Percentiles rank a stretch among this genome's conserved stretches.
phyloP scores from a whole-genome alignment of 2,329 filamentous ascomycete species.

The Pyrenochaeta sp. region DNA sequence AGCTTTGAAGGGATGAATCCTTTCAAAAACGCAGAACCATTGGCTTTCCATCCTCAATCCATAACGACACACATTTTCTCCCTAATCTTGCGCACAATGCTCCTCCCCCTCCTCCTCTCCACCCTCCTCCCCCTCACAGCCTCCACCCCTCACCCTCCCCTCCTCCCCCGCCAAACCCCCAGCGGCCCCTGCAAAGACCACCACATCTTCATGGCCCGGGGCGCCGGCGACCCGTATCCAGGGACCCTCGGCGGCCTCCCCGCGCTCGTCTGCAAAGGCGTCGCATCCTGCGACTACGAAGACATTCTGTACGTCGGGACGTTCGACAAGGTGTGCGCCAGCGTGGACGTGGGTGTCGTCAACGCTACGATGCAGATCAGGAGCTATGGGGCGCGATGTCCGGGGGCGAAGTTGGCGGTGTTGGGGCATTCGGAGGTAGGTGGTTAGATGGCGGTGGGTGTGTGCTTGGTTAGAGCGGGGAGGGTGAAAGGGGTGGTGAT shows the following conservation, averaged over 20 bases:
- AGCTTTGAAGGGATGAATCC: too few species aligned
- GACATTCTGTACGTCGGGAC: background rate
- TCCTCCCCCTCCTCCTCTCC: too few species aligned
- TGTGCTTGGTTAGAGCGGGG: too few species aligned
- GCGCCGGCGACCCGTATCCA: background rate
- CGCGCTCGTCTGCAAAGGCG: background rate
- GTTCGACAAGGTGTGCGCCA: background rate
- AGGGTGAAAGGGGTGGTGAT: too few species aligned
- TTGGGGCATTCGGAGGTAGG: background rate
- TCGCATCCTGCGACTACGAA: background rate
- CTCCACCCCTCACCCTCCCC: background rate
- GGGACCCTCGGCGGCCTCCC: background rate
- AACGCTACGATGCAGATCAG: background rate
- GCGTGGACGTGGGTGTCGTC: background rate
- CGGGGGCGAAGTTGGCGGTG: background rate
- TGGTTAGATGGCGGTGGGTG: too few species aligned
- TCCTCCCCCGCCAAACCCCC: background rate
- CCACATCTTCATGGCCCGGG: background rate
- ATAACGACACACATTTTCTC: too few species aligned
- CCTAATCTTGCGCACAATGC: too few species aligned
- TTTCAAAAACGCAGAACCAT: too few species aligned
- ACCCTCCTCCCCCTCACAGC: background rate
- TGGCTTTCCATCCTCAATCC: too few species aligned
- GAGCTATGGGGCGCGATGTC: background rate
- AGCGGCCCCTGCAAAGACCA: background rate